These are phyloP conservation scores for Exophiala alcalophila DNA, from an alignment of 2,329 filamentous ascomycete species.

Conservation along the genomic window DNA sequence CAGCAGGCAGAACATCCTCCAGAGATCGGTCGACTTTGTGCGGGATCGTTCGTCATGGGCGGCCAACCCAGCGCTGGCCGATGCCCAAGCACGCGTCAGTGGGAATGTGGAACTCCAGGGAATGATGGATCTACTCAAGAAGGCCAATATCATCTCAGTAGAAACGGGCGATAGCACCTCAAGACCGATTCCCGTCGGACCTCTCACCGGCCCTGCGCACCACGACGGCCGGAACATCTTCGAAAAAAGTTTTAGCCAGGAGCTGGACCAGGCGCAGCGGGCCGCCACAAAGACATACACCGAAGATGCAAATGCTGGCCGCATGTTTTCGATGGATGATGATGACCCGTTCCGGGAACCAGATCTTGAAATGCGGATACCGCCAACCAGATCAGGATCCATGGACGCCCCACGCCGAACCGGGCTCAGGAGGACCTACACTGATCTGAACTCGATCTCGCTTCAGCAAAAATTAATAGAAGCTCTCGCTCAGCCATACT, in stretches of 20 bases:
- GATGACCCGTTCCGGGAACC: slow-evolving; percentile 19
- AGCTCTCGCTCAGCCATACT: slow-evolving; percentile 77
- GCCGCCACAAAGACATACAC: slow-evolving; percentile 26
- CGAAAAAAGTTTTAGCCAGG: slow-evolving; percentile 70
- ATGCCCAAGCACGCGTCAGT: slow-evolving; percentile 75
- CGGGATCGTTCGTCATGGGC: slow-evolving; percentile 84
- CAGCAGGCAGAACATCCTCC: slow-evolving; percentile 87
- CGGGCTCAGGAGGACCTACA: slow-evolving; percentile 80
- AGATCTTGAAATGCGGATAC: slow-evolving; percentile 24
- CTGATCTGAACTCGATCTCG: slow-evolving; percentile 71
- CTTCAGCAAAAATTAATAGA: slow-evolving; percentile 83
- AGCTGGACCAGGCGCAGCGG: slow-evolving; percentile 45
- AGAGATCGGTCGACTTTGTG: slow-evolving; percentile 95
- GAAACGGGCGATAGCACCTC: slow-evolving; percentile 52
- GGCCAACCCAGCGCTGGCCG: slow-evolving; percentile 69
- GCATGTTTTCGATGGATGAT: slow-evolving; percentile 24
- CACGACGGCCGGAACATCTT: slow-evolving; percentile 76
- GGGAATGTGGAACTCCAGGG: slow-evolving; percentile 85
- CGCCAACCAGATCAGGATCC: slow-evolving; percentile 22
- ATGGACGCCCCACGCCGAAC: slow-evolving; percentile 54
- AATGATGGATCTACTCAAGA: slow-evolving; percentile 83
- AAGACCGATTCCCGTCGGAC: slow-evolving; percentile 52
- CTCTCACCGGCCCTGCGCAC: slow-evolving; percentile 76
- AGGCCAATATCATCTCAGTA: slow-evolving; percentile 72
- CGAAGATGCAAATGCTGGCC: slow-evolving; percentile 9